A percentile compares a stretch with the other conserved stretches of the same genome.
These are phyloP conservation scores for Beauveria australis DNA, from an alignment of 2,329 filamentous ascomycete species.

Conservation along the genomic window DNA sequence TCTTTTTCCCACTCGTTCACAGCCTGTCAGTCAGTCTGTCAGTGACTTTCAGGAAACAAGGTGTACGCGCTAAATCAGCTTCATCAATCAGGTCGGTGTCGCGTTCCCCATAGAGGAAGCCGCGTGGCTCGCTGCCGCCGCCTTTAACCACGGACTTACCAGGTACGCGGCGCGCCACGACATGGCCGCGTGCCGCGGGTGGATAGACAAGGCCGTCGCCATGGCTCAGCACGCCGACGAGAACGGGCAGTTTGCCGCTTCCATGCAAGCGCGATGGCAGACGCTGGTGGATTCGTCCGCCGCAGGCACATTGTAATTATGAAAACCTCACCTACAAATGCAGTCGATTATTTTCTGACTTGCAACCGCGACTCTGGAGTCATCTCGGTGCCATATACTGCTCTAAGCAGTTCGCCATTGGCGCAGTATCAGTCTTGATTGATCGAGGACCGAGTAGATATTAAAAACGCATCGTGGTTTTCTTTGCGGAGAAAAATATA, in stretches of 20 bases:
- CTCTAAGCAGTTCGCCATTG: not conserved
- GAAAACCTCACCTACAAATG: too few species aligned
- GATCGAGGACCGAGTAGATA: too few species aligned
- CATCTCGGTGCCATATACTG: not conserved
- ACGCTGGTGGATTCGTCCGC: conserved; percentile 24
- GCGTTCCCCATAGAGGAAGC: conserved; percentile 59
- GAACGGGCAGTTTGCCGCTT: conserved; percentile 34
- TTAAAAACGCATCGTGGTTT: too few species aligned
- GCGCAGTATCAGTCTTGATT: too few species aligned
- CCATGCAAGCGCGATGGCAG: conserved; percentile 36
- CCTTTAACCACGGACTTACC: conserved; percentile 65
- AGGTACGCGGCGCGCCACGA: conserved; percentile 45
- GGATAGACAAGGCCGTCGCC: conserved; percentile 55
- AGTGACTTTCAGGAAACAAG: too few species aligned
- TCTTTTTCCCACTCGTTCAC: not conserved
- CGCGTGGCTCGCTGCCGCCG: conserved; percentile 64
- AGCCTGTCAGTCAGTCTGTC: too few species aligned
- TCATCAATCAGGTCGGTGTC: conserved; percentile 28
- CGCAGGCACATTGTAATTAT: not conserved
- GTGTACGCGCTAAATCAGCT: too few species aligned
- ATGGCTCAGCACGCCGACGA: conserved; percentile 53
- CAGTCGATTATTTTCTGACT: too few species aligned
- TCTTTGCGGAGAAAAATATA: not conserved
- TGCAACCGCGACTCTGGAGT: too few species aligned
- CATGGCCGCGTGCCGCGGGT: conserved; percentile 46